Evolutionary conservation across 2,329 filamentous ascomycete species (phyloP).

Genomic region (Cladophialophora carrionii): DNA sequence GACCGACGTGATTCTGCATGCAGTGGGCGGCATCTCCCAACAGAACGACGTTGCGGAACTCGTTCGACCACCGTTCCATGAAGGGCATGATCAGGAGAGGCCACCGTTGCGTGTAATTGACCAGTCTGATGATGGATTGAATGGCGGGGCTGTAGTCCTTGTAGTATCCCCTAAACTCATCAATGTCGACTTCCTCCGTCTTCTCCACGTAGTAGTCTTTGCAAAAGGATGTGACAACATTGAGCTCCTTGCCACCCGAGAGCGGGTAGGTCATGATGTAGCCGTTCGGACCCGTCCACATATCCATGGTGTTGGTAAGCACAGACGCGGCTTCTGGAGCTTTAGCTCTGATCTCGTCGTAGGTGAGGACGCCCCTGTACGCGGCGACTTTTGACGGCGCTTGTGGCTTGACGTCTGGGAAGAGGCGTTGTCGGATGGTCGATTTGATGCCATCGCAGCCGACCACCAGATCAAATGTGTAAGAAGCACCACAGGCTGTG

Average conservation of each 20-base stretch:
- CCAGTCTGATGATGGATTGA: slow-evolving; percentile 20
- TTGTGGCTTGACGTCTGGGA: slow-evolving; percentile 40
- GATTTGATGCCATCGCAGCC: slow-evolving; percentile 50
- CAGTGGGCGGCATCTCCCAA: slow-evolving; percentile 41
- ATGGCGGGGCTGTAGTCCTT: slow-evolving; percentile 38
- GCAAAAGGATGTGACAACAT: slow-evolving; percentile 17
- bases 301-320: slow-evolving; percentile 49
- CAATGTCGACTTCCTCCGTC: slow-evolving; percentile 20
- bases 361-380: slow-evolving; percentile 14
- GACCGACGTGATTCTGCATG: slow-evolving; percentile 50
- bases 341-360: slow-evolving; percentile 43
- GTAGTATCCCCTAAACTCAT: slow-evolving; percentile 18
- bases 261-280: slow-evolving; percentile 55
- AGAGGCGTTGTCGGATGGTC: slow-evolving; percentile 44
- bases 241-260: slow-evolving; percentile 38
- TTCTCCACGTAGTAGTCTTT: slow-evolving; percentile 20
- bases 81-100: slow-evolving; percentile 50
- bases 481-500: slow-evolving; percentile 34
- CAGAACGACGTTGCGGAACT: slow-evolving; percentile 48
- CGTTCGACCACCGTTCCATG: slow-evolving; percentile 47
- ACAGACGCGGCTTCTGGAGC: slow-evolving; percentile 46
- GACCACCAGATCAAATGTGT: slow-evolving; percentile 45
- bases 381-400: slow-evolving; percentile 17
- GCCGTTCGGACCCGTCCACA: slow-evolving; percentile 47
- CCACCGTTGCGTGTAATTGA: slow-evolving; percentile 42